phyloP scores from a whole-genome alignment of 441 rosid genomes.

The Aquilaria agallochum region DNA sequence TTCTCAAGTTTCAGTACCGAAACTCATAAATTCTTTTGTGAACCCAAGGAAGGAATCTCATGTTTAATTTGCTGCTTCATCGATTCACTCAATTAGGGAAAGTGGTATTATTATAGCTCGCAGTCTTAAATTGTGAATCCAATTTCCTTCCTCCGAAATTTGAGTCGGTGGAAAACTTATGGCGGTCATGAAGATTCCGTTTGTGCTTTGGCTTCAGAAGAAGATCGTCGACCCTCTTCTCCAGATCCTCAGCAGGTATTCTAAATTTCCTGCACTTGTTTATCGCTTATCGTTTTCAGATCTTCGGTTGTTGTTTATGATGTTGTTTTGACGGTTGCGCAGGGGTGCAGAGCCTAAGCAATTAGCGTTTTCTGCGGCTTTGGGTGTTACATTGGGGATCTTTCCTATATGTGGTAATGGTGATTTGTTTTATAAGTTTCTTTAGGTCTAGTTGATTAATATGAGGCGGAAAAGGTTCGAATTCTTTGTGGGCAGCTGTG shows the following conservation, averaged over 20 bases:
- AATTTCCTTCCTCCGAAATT: not conserved
- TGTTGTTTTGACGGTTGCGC: constrained; percentile 10
- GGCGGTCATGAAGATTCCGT: constrained; percentile 32
- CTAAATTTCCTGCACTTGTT: constrained; percentile 1
- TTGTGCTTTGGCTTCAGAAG: constrained; percentile 48
- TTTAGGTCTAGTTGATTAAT: not conserved
- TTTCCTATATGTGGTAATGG: constrained; percentile 82
- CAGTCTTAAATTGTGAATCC: not conserved
- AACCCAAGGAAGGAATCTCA: constrained; percentile 16
- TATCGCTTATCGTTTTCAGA: not conserved
- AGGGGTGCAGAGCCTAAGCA: constrained; percentile 93
- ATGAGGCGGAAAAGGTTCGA: no score
- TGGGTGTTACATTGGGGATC: constrained; percentile 76
- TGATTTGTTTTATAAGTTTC: not conserved
- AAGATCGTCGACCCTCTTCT: constrained; percentile 75
- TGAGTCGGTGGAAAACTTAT: constrained; percentile 10
- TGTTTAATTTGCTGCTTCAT: not conserved
- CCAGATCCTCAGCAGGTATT: constrained; percentile 72
- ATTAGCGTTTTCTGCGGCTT: constrained; percentile 82
- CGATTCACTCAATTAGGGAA: no score
- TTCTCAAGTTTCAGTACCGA: no score
- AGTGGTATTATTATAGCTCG: no score
- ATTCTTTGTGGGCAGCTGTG: no score
- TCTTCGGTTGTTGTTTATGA: not conserved
- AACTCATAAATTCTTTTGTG: not conserved